These are phyloP conservation scores for Candida dubliniensis DNA, from an alignment of 1,139 yeast species.

Conservation along the genomic window DNA sequence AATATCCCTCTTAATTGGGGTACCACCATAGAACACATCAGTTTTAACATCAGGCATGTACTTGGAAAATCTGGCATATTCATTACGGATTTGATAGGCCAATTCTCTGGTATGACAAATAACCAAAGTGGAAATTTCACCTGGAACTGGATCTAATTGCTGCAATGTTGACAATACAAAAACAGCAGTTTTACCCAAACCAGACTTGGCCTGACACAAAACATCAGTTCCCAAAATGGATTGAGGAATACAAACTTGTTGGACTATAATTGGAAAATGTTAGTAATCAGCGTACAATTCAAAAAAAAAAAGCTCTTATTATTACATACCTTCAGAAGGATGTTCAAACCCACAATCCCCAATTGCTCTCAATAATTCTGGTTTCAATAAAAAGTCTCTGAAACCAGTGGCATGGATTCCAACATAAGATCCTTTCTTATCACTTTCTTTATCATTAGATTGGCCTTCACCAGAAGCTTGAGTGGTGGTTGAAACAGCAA, in stretches of 20 bases:
- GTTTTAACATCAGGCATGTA: conserved; percentile 98
- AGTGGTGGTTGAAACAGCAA: conserved; percentile 70
- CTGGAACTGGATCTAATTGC: conserved; percentile 96
- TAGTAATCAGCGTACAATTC: neutral
- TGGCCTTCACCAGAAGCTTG: conserved; percentile 44
- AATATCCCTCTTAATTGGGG: conserved; percentile 80
- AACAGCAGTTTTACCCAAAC: conserved; percentile 99
- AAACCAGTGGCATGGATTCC: conserved; percentile 98
- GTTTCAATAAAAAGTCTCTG: conserved; percentile 95
- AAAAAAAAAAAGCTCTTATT: too few species aligned
- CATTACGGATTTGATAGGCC: conserved; percentile 97
- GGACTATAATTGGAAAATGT: conserved; percentile 50
- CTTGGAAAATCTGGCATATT: conserved; percentile 95
- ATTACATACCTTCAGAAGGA: conserved; percentile 93
- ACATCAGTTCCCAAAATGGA: conserved; percentile 98
- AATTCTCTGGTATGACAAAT: conserved; percentile 98
- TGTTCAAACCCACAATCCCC: conserved; percentile 99
- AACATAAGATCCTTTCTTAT: conserved; percentile 95
- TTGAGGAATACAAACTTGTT: conserved; percentile 98
- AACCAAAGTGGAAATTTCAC: conserved; percentile 92
- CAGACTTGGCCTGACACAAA: conserved; percentile 98
- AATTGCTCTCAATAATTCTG: conserved; percentile 94
- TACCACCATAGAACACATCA: conserved; percentile 97
- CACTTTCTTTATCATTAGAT: conserved; percentile 52
- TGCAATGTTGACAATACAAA: conserved; percentile 94